Base-by-base conservation (phyloP, 495 filamentous ascomycete species). In the Staphylotrichum longicolle region DNA sequence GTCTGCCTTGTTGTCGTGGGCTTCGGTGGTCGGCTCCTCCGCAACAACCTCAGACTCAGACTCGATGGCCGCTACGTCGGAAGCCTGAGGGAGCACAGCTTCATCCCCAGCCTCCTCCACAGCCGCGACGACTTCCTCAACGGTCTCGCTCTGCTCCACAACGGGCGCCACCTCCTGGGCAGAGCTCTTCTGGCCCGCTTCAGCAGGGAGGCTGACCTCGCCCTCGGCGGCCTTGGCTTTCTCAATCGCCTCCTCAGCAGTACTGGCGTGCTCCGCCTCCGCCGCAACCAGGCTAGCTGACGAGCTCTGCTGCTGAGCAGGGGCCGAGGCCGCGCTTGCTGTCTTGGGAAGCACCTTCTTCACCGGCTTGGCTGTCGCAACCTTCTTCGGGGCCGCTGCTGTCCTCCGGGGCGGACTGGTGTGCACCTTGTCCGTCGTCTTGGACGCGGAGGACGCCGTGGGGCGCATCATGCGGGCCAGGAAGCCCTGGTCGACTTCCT, bases 401-500 rank as follows among this genome's bases (percentile, higher is more conserved):
- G 54, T 63, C 44, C 73, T 78, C 50, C 77, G 68, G 0, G 79
- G 77, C 6, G 79, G 78, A 0, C 73, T 76, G 2, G 66, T 61
- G n/a, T 70, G 68, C 1, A 80, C 68, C 72, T 90, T 93, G 3
- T 92, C 90, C 15, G 88, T 81, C 0, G 85, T 82, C 74, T 93
- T 96, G 69, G 82, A 88, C 6, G 89, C 83, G 37, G 88, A 92
- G 59, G 85, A 84, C 30, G 88, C 84, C 8, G 92, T 97, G 4
- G 91, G 92, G 10, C 91, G 85, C 91, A 91, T 96, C 92, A 97
- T 96, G 59, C 92, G 80, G 7, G 89, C 90, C 14, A 97, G 79
- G 75, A 97, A 97, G 4, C 87, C 75, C 57, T 91, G 88, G 66
- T 89, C 86, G 3, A 87, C 79, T 2, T 84, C 70, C 56, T 68